Conservation (phyloP, 1,139 yeast species). For the Pneumocystis carinii region DNA sequence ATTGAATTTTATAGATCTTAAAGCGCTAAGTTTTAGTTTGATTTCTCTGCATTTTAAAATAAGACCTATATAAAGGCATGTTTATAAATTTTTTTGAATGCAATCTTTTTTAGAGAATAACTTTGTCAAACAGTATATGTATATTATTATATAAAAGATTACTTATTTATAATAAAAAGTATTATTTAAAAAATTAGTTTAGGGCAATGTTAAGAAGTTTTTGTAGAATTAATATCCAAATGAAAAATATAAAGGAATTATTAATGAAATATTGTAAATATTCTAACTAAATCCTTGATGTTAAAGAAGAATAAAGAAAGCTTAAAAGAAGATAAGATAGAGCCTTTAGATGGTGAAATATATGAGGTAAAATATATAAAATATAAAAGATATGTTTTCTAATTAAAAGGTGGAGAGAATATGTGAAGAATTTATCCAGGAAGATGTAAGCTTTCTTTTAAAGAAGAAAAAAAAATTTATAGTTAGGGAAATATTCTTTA, state of each 20-base stretch:
- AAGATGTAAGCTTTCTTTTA: background rate
- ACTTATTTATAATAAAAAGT: too few relatives aligned
- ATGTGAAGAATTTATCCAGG: background rate
- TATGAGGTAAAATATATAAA: background rate
- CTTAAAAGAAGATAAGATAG: background rate
- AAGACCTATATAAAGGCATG: background rate
- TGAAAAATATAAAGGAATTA: too few relatives aligned
- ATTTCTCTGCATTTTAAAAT: conserved; percentile 33
- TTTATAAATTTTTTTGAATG: background rate
- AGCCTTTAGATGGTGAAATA: background rate
- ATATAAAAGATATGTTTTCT: background rate
- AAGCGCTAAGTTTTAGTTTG: conserved; percentile 31
- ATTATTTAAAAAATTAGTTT: too few relatives aligned
- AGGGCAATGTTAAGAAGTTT: too few relatives aligned
- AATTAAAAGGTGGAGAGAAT: background rate
- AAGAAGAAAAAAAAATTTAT: background rate
- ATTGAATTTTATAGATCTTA: conserved; percentile 22
- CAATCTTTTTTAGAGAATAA: background rate
- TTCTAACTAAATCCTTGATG: background rate
- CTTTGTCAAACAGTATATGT: background rate
- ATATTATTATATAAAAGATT: background rate
- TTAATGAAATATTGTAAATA: too few relatives aligned
- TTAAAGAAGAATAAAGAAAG: background rate
- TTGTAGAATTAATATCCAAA: too few relatives aligned
- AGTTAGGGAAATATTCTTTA: background rate